A percentile compares a stretch with the other conserved stretches of the same genome.
Conservation (phyloP, 2,329 filamentous ascomycete genomes). For the Zymoseptoria brevis region DNA sequence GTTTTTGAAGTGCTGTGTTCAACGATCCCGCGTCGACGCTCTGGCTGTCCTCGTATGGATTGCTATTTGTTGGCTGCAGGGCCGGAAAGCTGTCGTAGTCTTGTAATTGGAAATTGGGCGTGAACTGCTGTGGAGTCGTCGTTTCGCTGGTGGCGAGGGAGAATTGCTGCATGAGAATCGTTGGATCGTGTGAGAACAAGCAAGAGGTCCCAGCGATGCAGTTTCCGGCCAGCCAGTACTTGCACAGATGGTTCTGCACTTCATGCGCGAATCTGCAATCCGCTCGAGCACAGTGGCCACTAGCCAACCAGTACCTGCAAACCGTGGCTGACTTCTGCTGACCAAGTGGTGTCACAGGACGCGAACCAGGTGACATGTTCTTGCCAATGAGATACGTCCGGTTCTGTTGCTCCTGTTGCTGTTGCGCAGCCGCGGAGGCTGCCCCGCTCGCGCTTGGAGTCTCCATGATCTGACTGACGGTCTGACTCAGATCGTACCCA, state of each 20-base stretch:
- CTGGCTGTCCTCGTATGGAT: conserved; percentile 34
- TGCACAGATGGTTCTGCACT: conserved; percentile 92
- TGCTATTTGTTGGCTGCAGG: conserved; percentile 45
- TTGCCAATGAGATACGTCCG: conserved; percentile 73
- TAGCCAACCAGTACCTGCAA: conserved; percentile 95
- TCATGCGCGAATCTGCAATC: conserved; percentile 98
- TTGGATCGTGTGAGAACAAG: conserved; percentile 93
- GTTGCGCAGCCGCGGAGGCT: conserved; percentile 19
- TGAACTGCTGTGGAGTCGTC: conserved; percentile 54
- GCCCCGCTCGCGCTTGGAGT: conserved; percentile 47
- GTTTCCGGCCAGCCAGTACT: conserved; percentile 97
- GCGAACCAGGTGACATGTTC: conserved; percentile 65
- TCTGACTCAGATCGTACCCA: conserved; percentile 87
- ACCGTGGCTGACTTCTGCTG: conserved; percentile 79
- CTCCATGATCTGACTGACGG: conserved; percentile 83
- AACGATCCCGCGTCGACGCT: conserved; percentile 33
- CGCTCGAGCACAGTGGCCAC: conserved; percentile 87
- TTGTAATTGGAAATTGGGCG: conserved; percentile 67
- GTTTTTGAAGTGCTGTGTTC: conserved; percentile 35
- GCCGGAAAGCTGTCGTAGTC: conserved; percentile 81
- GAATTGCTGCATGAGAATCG: conserved; percentile 74
- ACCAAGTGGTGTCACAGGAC: conserved; percentile 67
- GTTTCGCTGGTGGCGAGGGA: conserved; percentile 55
- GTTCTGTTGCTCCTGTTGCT: conserved; percentile 44
- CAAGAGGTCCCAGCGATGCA: conserved; percentile 90